Percentiles rank a stretch among this genome's conserved stretches.
Evolutionary conservation across 225 moss, liverwort and hornwort species (phyloP).

Genomic region (Marchantia paleacea): DNA sequence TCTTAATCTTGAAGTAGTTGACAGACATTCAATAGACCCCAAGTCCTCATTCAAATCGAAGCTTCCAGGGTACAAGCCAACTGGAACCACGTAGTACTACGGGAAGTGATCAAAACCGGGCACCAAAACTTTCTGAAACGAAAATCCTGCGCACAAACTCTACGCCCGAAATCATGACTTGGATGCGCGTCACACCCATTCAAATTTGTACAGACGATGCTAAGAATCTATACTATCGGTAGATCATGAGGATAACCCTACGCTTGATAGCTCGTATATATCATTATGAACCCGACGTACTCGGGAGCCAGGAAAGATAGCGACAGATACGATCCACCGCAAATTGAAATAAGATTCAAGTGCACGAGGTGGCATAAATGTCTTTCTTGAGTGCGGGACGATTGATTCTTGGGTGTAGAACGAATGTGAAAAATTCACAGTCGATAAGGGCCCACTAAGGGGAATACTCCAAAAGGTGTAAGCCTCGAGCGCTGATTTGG

Average conservation of each 20-base stretch:
- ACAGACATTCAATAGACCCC: not conserved
- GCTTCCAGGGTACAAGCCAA: not conserved
- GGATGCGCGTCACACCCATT: too few relatives aligned
- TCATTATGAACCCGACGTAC: too few relatives aligned
- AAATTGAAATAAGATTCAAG: too few relatives aligned
- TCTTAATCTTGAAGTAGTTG: not conserved
- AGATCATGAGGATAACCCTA: not conserved
- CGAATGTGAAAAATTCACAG: not conserved
- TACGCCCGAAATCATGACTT: too few relatives aligned
- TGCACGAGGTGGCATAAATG: too few relatives aligned
- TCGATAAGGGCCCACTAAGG: not conserved
- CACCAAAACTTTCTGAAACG: not conserved
- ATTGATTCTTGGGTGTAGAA: too few relatives aligned
- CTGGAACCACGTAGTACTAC: not conserved
- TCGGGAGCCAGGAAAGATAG: too few relatives aligned
- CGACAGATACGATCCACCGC: too few relatives aligned
- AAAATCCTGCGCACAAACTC: too few relatives aligned
- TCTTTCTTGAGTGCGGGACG: too few relatives aligned
- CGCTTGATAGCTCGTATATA: not conserved
- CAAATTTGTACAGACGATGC: not conserved
- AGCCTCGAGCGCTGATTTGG: not conserved
- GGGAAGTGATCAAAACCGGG: not conserved
- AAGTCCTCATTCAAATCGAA: not conserved
- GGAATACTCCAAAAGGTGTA: not conserved
- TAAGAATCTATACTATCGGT: not conserved